Conservation (phyloP, 2,329 filamentous ascomycete genomes). For the Berkeleyomyces basicola region DNA sequence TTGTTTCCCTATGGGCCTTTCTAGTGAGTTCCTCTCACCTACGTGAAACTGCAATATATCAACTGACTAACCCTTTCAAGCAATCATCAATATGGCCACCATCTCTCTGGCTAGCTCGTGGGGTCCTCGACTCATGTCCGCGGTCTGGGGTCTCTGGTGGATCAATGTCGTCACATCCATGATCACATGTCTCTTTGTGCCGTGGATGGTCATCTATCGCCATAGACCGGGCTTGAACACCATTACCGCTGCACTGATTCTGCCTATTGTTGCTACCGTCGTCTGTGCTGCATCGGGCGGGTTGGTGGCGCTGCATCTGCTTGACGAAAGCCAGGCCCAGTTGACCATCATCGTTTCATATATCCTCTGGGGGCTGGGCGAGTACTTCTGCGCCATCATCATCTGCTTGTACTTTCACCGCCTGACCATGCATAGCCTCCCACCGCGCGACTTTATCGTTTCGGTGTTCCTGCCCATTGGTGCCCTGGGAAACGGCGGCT, state of each 20-base stretch:
- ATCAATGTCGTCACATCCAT: slow-evolving; percentile 37
- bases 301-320: slow-evolving; percentile 44
- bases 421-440: slow-evolving; percentile 48
- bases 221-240: slow-evolving; percentile 32
- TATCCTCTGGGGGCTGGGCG: slow-evolving; percentile 50
- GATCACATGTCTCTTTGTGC: slow-evolving; percentile 35
- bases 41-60: neutral
- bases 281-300: slow-evolving; percentile 49
- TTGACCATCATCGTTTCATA: slow-evolving; percentile 49
- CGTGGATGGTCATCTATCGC: slow-evolving; percentile 37
- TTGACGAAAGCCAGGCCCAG: slow-evolving; percentile 36
- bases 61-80: slow-evolving; percentile 18
- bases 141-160: slow-evolving; percentile 44
- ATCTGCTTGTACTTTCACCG: slow-evolving; percentile 57
- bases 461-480: slow-evolving; percentile 51
- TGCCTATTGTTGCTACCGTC: slow-evolving; percentile 52
- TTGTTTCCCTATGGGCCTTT: slow-evolving; percentile 51
- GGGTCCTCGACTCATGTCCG: slow-evolving; percentile 36
- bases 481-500: slow-evolving; percentile 51
- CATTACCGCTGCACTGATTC: slow-evolving; percentile 48
- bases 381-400: slow-evolving; percentile 40
- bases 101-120: slow-evolving; percentile 43
- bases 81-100: slow-evolving; percentile 46
- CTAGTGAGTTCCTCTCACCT: slow-evolving; percentile 17
- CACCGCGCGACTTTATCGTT: slow-evolving; percentile 49